Evolutionary conservation across 257 asterid genomes (phyloP).

Genomic region (Rauvolfia tetraphylla): DNA sequence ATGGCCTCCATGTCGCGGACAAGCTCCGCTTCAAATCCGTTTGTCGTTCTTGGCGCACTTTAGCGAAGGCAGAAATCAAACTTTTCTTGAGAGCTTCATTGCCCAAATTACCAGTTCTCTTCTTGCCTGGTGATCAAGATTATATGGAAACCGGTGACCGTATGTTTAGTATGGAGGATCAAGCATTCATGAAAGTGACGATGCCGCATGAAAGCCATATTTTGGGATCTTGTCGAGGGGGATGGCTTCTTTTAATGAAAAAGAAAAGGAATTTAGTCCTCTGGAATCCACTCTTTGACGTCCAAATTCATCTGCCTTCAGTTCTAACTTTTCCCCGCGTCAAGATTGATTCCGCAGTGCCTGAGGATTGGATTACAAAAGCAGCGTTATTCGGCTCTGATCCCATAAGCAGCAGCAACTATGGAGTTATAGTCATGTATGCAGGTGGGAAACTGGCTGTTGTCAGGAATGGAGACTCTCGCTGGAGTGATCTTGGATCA

Average conservation of each 20-base stretch:
- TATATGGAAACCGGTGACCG: background rate
- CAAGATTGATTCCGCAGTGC: background rate
- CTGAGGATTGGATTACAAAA: background rate
- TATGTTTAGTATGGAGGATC: background rate
- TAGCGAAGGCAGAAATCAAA: background rate
- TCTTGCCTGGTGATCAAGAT: background rate
- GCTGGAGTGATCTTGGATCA: background rate
- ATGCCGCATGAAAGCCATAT: background rate
- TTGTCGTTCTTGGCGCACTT: background rate
- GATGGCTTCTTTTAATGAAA: too few relatives aligned
- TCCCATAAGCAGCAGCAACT: background rate
- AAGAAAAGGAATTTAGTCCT: too few relatives aligned
- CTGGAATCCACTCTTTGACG: background rate
- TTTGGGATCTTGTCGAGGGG: too few relatives aligned
- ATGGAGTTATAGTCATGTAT: background rate
- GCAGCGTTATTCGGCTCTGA: background rate
- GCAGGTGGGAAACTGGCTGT: background rate
- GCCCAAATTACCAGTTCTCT: background rate
- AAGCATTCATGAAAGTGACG: background rate
- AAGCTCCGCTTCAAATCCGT: background rate
- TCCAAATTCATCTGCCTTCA: background rate
- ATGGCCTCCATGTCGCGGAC: background rate
- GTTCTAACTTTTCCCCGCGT: background rate
- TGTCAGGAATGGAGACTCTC: background rate
- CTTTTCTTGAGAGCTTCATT: background rate